A percentile compares a stretch with the other conserved stretches of the same genome.
phyloP scores from a whole-genome alignment of 257 asterid genomes.

The Euphrasia confusa region DNA sequence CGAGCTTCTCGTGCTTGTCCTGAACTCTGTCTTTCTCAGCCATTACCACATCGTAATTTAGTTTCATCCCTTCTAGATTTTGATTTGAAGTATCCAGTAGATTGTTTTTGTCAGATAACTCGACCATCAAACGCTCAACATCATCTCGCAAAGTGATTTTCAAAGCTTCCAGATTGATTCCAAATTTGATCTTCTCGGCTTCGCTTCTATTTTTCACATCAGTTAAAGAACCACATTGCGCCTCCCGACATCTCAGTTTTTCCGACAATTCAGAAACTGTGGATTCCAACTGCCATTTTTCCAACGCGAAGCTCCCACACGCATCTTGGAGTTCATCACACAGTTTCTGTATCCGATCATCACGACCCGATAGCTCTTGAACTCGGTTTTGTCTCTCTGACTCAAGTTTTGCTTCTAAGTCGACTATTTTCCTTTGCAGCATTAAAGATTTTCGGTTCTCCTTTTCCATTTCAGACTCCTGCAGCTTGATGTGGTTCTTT shows the following conservation, averaged over 20 bases:
- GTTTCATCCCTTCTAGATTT: slow-evolving; percentile 44
- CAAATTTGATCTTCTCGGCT: slow-evolving; percentile 44
- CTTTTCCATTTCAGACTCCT: slow-evolving; percentile 35
- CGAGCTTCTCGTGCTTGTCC: slow-evolving; percentile 40
- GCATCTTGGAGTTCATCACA: slow-evolving; percentile 42
- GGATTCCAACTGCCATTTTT: slow-evolving; percentile 56
- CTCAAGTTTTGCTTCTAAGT: slow-evolving; percentile 44
- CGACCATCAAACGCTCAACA: slow-evolving; percentile 31
- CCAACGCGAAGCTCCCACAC: slow-evolving; percentile 36
- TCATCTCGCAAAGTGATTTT: slow-evolving; percentile 37
- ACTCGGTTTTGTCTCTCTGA: slow-evolving; percentile 31
- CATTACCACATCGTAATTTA: slow-evolving; percentile 38
- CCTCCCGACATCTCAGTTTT: slow-evolving; percentile 15
- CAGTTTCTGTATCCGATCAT: slow-evolving; percentile 40
- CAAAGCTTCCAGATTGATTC: slow-evolving; percentile 36
- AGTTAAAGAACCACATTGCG: slow-evolving; percentile 31
- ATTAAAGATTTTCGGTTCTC: slow-evolving; percentile 37
- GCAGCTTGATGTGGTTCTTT: slow-evolving; percentile 36
- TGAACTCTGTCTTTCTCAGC: slow-evolving; percentile 51
- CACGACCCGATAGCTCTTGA: slow-evolving; percentile 36
- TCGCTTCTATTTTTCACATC: slow-evolving; percentile 34
- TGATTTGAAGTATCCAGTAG: slow-evolving; percentile 31
- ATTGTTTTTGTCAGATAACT: slow-evolving; percentile 34
- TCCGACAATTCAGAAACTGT: slow-evolving; percentile 40
- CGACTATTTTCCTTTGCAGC: slow-evolving; percentile 46